These are phyloP conservation scores for Colletotrichum musae DNA, from an alignment of 2,329 filamentous ascomycete species.

Conservation along the genomic window DNA sequence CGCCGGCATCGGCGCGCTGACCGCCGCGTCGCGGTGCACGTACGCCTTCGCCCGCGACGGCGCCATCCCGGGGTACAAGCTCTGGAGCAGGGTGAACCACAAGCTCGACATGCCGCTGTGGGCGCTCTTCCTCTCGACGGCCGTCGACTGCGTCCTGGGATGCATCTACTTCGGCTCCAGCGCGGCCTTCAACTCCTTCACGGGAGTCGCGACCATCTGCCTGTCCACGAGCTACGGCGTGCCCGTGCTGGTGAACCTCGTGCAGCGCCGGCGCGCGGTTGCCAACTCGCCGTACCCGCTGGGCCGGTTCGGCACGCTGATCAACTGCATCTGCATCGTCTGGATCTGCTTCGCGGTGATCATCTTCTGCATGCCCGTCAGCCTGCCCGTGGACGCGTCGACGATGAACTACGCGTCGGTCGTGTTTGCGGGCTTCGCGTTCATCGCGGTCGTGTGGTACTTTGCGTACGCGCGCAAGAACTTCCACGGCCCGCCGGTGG, in stretches of 20 bases:
- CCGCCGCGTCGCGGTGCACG: constrained; percentile 80
- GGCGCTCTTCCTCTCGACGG: constrained; percentile 77
- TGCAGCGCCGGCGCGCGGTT: constrained; percentile 77
- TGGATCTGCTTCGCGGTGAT: constrained; percentile 81
- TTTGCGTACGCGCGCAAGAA: constrained; percentile 73
- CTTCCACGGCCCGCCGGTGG: constrained; percentile 71
- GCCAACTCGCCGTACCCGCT: constrained; percentile 77
- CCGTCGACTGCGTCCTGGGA: constrained; percentile 79
- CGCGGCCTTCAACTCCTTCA: constrained; percentile 85
- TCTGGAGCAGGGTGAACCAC: constrained; percentile 77
- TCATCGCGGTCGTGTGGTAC: constrained; percentile 75
- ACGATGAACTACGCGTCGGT: constrained; percentile 78
- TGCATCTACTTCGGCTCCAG: constrained; percentile 85
- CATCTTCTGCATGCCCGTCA: constrained; percentile 82
- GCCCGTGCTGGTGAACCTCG: constrained; percentile 79
- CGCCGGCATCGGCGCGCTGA: constrained; percentile 81
- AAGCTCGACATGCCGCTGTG: constrained; percentile 78
- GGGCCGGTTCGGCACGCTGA: constrained; percentile 76
- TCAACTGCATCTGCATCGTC: constrained; percentile 77
- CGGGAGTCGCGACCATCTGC: constrained; percentile 84
- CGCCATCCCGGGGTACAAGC: constrained; percentile 77
- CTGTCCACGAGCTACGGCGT: constrained; percentile 82
- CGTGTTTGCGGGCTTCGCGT: constrained; percentile 74
- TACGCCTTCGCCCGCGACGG: constrained; percentile 84
- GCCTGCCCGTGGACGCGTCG: constrained; percentile 67